Evolutionary conservation across 73 alveolate genomes (phyloP).

Genomic region (Paramecium sexaurelia): DNA sequence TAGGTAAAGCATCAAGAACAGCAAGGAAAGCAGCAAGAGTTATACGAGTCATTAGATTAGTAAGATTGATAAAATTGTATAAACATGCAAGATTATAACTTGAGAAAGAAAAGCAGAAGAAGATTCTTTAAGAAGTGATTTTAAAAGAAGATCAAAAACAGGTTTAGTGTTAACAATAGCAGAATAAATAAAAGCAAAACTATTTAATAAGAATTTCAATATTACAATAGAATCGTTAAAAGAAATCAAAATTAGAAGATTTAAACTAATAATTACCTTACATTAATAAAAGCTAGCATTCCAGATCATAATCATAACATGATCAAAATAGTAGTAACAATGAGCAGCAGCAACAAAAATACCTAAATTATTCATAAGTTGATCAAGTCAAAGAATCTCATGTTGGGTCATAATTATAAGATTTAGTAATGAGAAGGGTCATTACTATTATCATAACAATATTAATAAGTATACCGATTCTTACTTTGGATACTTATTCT

Average conservation of each 20-base stretch:
- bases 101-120: constrained; percentile 19
- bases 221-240: neutral
- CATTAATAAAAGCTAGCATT: neutral
- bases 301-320: neutral
- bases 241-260: neutral
- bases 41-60: constrained; percentile 71
- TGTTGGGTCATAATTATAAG: constrained; percentile 92
- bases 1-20: constrained; percentile 86
- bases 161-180: neutral
- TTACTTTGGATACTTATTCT: constrained; percentile 70
- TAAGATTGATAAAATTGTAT: constrained; percentile 73
- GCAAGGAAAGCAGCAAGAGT: constrained; percentile 77
- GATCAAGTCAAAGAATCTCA: constrained; percentile 78
- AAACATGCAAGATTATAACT: constrained; percentile 62
- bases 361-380: neutral
- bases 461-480: constrained; percentile 81
- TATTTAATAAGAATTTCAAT: neutral
- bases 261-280: neutral
- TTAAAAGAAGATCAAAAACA: neutral
- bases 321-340: neutral
- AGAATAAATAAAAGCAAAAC: neutral
- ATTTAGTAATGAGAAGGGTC: constrained; percentile 90
- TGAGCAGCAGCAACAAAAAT: neutral
- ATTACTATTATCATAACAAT: constrained; percentile 86
- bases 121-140: neutral